phyloP scores from a whole-genome alignment of 1,139 yeast species.

The Arxiozyma telluris region DNA sequence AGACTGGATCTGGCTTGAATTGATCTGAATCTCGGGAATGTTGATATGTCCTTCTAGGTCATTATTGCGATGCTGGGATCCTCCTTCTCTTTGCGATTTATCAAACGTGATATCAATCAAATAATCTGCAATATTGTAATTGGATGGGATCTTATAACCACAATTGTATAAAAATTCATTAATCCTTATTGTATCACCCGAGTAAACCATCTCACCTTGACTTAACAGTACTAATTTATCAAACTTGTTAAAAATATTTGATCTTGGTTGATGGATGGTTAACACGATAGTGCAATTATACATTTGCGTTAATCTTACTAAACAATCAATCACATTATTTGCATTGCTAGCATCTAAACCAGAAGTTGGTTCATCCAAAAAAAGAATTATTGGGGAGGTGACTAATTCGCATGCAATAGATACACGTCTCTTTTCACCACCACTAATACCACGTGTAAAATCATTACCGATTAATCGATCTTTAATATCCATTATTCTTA shows the following conservation, averaged over 20 bases:
- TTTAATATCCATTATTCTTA: slow-evolving; percentile 72
- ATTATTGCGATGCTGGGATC: neutral
- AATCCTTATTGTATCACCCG: slow-evolving; percentile 70
- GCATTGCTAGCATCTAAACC: slow-evolving; percentile 94
- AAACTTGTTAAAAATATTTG: slow-evolving; percentile 85
- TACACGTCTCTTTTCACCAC: slow-evolving; percentile 85
- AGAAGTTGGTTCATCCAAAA: slow-evolving; percentile 87
- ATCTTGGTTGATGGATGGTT: slow-evolving; percentile 96
- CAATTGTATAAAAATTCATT: slow-evolving; percentile 63
- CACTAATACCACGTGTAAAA: slow-evolving; percentile 85
- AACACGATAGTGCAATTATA: slow-evolving; percentile 81
- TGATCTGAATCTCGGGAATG: slow-evolving; percentile 8
- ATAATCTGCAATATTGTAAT: slow-evolving; percentile 89
- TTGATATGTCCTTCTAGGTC: slow-evolving; percentile 15
- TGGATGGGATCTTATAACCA: slow-evolving; percentile 79
- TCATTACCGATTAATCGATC: slow-evolving; percentile 86
- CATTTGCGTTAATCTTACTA: slow-evolving; percentile 70
- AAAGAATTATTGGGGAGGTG: slow-evolving; percentile 72
- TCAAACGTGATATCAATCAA: slow-evolving; percentile 82
- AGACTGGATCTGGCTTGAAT: slow-evolving; percentile 1
- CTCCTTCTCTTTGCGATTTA: neutral
- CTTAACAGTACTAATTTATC: slow-evolving; percentile 75
- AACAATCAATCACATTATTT: slow-evolving; percentile 75
- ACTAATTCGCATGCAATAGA: slow-evolving; percentile 86
- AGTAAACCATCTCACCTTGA: slow-evolving; percentile 76